Base-by-base conservation (phyloP, 352 stramenopile genomes). In the Phytophthora tentaculata region DNA sequence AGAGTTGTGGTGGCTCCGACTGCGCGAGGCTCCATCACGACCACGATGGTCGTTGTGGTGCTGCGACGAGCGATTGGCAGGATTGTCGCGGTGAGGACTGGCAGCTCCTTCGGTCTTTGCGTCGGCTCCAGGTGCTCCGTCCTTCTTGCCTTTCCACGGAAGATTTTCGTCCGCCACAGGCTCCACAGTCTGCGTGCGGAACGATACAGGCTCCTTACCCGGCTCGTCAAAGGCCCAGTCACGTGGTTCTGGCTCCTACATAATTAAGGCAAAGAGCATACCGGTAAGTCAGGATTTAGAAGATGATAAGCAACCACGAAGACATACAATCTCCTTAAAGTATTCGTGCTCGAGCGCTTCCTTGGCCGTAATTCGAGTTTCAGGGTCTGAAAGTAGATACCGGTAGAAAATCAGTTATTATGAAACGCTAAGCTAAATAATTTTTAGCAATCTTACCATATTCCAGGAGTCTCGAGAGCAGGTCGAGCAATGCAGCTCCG, bases 271-370 rank as follows among this genome's bases (percentile, higher is more conserved):
- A 71, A 48, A 35, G 52, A 26, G 44, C 19, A n/a, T n/a, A n/a
- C 39, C 13, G 51, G 49, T 26, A 23, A 6, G 17, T 28, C 9
- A 26, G 5, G 20, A 39, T 8, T 8, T 32, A 32, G 8, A 32
- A 32, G 8, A 8, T 8, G 3, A 39, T 3, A 39, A 19, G 6
- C 17, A n/a, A 26, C 0, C 7, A 55, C 61, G 14, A 50, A 10
- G 0, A 75, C 82, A 60, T 74, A 94, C 88, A 64, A 93, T 96
- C 24, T 96, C 80, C 66, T 85, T 92, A 63, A 99, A 98, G 64
- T 98, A 99, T 61, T 94, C 76, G 76, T 99, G 94, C 45, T 97
- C 83, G 12, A 98, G 67, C 35, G 96, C 96, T 59, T 97, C 83
- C 48, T 93, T 88, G 4, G 94, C 95, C 26, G 86, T 97, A 62